phyloP scores from a whole-genome alignment of 441 rosid genomes.

The Isatis lusitanica region DNA sequence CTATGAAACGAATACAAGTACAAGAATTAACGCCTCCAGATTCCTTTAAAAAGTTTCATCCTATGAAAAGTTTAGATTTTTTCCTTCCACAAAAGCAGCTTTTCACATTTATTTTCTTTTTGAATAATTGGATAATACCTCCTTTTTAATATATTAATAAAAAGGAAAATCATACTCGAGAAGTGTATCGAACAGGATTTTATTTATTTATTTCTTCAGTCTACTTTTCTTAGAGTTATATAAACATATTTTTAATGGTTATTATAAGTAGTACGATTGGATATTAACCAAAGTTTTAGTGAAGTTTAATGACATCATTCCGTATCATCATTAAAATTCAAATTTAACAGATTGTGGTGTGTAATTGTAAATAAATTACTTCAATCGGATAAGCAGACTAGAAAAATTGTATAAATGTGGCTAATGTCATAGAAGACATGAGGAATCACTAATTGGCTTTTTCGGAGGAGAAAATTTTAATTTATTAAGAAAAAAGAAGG shows the following conservation, averaged over 20 bases:
- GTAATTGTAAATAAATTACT: not conserved
- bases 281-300: not conserved
- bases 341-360: not conserved
- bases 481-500: slow-evolving; percentile 7
- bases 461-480: not conserved
- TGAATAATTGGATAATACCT: not conserved
- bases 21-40: slow-evolving; percentile 20
- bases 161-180: not conserved
- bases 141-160: not conserved
- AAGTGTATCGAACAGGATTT: not conserved
- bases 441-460: slow-evolving; percentile 18
- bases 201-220: not conserved
- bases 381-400: not conserved
- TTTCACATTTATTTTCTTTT: not conserved
- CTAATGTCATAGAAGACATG: slow-evolving; percentile 10
- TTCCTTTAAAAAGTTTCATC: slow-evolving; percentile 4
- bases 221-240: not conserved
- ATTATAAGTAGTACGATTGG: not conserved
- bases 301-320: not conserved
- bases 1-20: not conserved
- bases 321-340: not conserved
- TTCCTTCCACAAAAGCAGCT: slow-evolving; percentile 21
- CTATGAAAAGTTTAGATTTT: slow-evolving; percentile 21
- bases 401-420: not conserved
- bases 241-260: not conserved